Percentiles rank a stretch among this genome's conserved stretches.
These are phyloP conservation scores for Micromonas commoda DNA, from an alignment of 139 green algal genomes.

Conservation along the genomic window DNA sequence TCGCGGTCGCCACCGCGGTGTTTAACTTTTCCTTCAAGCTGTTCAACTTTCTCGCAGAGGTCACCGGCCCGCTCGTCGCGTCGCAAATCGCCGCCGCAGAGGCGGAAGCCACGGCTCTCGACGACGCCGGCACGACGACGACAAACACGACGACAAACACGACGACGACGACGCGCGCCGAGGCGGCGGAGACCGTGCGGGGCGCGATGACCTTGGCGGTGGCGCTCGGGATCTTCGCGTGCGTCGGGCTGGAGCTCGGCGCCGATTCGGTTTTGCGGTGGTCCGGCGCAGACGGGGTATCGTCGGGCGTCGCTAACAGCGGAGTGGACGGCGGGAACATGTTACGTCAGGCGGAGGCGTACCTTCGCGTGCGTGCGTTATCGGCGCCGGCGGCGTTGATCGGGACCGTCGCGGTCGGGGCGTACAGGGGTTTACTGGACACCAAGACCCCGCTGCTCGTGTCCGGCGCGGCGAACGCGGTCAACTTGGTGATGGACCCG, in stretches of 20 bases:
- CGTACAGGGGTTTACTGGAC: conserved; percentile 28
- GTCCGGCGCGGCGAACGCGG: not conserved
- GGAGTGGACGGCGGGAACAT: not conserved
- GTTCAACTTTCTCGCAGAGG: conserved; percentile 23
- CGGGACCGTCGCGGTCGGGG: not conserved
- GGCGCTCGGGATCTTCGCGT: not conserved
- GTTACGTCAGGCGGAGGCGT: not conserved
- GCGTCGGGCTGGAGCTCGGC: not conserved
- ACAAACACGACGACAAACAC: not conserved
- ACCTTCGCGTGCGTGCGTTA: conserved; percentile 1
- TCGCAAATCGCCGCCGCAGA: not conserved
- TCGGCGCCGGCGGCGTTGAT: conserved; percentile 11
- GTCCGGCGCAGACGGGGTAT: too few relatives aligned
- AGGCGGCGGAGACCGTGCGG: not conserved
- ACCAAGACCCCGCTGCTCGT: conserved; percentile 26
- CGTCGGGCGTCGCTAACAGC: not conserved
- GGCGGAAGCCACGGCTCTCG: not conserved
- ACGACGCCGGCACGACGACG: not conserved
- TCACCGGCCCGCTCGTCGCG: conserved; percentile 20
- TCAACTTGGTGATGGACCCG: conserved; percentile 28
- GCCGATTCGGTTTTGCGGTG: too few relatives aligned
- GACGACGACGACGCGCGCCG: not conserved
- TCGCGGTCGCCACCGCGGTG: conserved; percentile 18
- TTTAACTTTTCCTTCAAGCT: conserved; percentile 23
- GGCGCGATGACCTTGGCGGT: not conserved